Percentiles rank a stretch among this genome's conserved stretches.
Evolutionary conservation across 768 basidiomycete species (phyloP).

Genomic region (Podaxis sp.): DNA sequence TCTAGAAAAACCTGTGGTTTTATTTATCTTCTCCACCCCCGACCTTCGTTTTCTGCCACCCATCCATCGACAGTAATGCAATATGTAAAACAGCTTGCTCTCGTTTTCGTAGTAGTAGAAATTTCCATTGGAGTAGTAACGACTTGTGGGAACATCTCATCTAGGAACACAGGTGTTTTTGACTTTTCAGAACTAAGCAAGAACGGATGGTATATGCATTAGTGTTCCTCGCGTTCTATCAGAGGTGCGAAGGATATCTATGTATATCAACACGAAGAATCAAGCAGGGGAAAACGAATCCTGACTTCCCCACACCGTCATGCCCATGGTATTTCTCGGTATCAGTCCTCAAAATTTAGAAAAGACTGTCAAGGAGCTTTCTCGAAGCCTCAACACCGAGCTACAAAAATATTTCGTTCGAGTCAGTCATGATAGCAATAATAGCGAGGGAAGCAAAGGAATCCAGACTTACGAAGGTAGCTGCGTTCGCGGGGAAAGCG

Average conservation of each 20-base stretch:
- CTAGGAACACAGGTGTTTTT: neutral
- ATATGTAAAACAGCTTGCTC: neutral
- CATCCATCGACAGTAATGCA: neutral
- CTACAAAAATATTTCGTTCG: constrained; percentile 37
- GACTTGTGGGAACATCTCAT: neutral
- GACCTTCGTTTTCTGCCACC: neutral
- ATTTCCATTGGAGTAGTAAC: neutral
- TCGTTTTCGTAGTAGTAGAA: neutral
- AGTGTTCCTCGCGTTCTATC: neutral
- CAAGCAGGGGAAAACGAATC: neutral
- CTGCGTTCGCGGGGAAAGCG: constrained; percentile 98
- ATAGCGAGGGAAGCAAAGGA: neutral
- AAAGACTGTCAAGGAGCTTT: constrained; percentile 74
- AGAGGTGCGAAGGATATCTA: neutral
- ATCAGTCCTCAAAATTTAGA: constrained; percentile 27
- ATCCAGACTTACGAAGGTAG: constrained; percentile 71
- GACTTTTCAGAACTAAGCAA: neutral
- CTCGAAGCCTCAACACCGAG: constrained; percentile 91
- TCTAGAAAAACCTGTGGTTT: neutral
- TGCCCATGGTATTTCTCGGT: neutral
- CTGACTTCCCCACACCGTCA: neutral
- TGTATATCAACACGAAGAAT: neutral
- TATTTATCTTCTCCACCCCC: neutral
- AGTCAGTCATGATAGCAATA: constrained; percentile 2
- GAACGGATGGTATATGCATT: neutral